Evolutionary conservation across 345 rosid species (phyloP).

Genomic region (Lepidium sativum): DNA sequence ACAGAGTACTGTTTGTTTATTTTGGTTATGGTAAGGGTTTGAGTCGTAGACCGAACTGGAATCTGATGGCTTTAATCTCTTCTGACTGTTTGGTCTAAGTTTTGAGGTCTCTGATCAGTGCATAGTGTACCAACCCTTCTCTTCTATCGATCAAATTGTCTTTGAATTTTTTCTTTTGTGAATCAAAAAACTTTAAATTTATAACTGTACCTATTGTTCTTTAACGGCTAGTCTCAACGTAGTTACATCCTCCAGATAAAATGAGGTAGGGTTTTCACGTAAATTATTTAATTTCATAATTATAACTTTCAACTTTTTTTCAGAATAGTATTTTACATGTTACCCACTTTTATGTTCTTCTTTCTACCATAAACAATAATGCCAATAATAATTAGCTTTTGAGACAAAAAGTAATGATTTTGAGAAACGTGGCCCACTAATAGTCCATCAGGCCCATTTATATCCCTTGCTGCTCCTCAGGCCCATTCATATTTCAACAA

Average conservation of each 20-base stretch:
- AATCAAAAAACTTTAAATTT: background rate
- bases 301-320: too few species aligned
- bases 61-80: too few species aligned
- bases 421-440: background rate
- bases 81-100: constrained; percentile 16
- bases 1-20: background rate
- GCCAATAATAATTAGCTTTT: background rate
- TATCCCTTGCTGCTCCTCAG: background rate
- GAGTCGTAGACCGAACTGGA: constrained; percentile 6
- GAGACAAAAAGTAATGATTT: background rate
- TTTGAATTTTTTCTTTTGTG: too few species aligned
- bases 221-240: constrained; percentile 9
- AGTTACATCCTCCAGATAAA: background rate
- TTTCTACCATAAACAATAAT: too few species aligned
- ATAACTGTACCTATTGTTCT: constrained; percentile 10
- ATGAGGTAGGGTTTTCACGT: background rate
- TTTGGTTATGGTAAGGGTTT: constrained; percentile 8
- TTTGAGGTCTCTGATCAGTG: background rate
- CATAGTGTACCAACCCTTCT: constrained; percentile 22
- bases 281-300: too few species aligned
- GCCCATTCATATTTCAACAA: too few species aligned
- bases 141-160: background rate
- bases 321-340: background rate
- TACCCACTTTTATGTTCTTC: background rate
- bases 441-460: background rate